phyloP scores from a whole-genome alignment of 1,139 yeast genomes.

The Spencermartinsiella ligniputridi region DNA sequence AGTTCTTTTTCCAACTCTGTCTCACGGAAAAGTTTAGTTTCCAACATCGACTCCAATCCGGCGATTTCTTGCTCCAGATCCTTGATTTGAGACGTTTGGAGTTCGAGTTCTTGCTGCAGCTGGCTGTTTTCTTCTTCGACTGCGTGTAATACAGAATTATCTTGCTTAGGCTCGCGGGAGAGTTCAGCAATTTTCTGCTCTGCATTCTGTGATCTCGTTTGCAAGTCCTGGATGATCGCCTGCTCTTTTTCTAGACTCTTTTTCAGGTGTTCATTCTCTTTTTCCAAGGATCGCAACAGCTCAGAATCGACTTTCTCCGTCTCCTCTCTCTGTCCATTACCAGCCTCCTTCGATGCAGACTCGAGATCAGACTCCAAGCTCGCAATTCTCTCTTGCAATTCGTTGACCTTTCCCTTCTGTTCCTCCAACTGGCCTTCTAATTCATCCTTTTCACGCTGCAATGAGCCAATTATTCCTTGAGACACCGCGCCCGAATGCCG shows the following conservation, averaged over 20 bases:
- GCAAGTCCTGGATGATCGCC: background rate
- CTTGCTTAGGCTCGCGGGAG: background rate
- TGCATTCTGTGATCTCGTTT: background rate
- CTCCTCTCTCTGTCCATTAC: slow-evolving; percentile 7
- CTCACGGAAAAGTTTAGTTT: slow-evolving; percentile 29
- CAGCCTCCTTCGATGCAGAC: background rate
- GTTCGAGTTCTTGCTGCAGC: slow-evolving; percentile 11
- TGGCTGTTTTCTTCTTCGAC: slow-evolving; percentile 1
- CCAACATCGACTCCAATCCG: slow-evolving; percentile 30
- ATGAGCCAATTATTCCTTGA: background rate
- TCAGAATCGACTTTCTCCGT: slow-evolving; percentile 6
- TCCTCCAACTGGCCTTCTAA: slow-evolving; percentile 12
- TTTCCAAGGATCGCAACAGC: slow-evolving; percentile 9
- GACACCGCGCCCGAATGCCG: background rate
- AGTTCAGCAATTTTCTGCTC: background rate
- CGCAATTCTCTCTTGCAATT: background rate
- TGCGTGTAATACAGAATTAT: background rate
- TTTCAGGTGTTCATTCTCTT: slow-evolving; percentile 9
- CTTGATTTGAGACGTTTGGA: slow-evolving; percentile 8
- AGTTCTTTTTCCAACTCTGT: slow-evolving; percentile 28
- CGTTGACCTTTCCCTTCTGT: background rate
- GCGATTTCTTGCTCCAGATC: slow-evolving; percentile 24
- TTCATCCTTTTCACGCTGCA: slow-evolving; percentile 4
- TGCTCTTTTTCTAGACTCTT: slow-evolving; percentile 7
- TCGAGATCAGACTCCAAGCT: background rate